phyloP scores from a whole-genome alignment of 352 stramenopile genomes.

The Phytophthora cactorum region DNA sequence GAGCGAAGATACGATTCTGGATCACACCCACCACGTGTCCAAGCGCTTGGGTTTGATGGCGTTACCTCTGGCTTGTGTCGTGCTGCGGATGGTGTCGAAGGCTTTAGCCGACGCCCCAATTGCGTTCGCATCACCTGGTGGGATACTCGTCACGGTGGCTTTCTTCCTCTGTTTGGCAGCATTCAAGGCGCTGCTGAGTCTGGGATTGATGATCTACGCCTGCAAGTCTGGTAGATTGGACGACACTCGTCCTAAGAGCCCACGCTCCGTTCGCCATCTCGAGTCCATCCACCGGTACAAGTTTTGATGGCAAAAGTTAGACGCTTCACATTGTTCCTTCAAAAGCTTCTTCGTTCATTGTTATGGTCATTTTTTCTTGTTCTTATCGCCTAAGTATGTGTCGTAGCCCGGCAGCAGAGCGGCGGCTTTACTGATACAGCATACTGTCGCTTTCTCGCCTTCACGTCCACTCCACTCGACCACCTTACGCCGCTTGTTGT shows the following conservation, averaged over 20 bases:
- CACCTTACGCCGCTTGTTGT: slow-evolving; percentile 15
- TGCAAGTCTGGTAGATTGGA: slow-evolving; percentile 69
- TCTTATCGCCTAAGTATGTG: neutral
- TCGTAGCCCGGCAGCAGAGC: slow-evolving; percentile 21
- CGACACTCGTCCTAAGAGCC: slow-evolving; percentile 72
- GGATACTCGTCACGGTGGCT: slow-evolving; percentile 54
- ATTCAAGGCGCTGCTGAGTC: slow-evolving; percentile 80
- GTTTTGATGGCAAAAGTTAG: slow-evolving; percentile 6
- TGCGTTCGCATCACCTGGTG: slow-evolving; percentile 41
- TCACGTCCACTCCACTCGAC: slow-evolving; percentile 32
- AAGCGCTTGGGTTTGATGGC: slow-evolving; percentile 94
- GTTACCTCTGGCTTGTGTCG: slow-evolving; percentile 95
- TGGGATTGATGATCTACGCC: slow-evolving; percentile 83
- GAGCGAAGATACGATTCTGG: slow-evolving; percentile 90
- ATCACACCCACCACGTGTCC: slow-evolving; percentile 95
- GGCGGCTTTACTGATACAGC: slow-evolving; percentile 73
- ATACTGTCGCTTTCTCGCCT: slow-evolving; percentile 51
- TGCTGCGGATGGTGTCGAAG: slow-evolving; percentile 83
- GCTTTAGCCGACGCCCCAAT: slow-evolving; percentile 56
- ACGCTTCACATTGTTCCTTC: slow-evolving; percentile 21
- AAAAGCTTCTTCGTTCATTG: slow-evolving; percentile 38
- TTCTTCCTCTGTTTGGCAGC: slow-evolving; percentile 80
- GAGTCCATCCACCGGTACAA: slow-evolving; percentile 74
- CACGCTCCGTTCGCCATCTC: slow-evolving; percentile 57
- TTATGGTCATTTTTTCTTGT: slow-evolving; percentile 36